Evolutionary conservation across 2,329 filamentous ascomycete species (phyloP), one percentile per base, ranked within the genome.

Genomic region (Paraphaeosphaeria sporulosa): DNA sequence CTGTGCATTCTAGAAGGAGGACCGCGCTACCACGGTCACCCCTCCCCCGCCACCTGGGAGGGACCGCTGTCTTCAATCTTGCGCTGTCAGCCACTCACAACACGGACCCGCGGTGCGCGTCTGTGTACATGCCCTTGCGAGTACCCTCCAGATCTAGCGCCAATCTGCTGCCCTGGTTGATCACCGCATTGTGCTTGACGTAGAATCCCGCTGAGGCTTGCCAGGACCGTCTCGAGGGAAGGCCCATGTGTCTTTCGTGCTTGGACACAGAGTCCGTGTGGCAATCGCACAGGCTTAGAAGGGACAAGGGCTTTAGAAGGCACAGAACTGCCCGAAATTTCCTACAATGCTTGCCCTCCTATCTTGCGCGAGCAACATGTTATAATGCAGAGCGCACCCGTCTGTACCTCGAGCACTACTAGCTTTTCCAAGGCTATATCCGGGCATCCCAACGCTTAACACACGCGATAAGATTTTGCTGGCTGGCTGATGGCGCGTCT

Each of bases 171-270:
- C 72, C 76, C 67, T 72, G 76, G 71, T 72, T 77, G 76, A 78
- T 76, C 78, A 80, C 76, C 72, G 76, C 77, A 80, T 79, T 77
- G 78, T 79, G 77, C 76, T 78, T 76, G 74, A 77, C 76, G 71
- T 76, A 76, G 76, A 78, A 77, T 76, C 67, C 30, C 69, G 73
- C 73, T 72, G 69, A 70, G 72, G 68, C 75, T 77, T 78, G 75
- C 76, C 74, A 72, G 71, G 65, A 71, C 75, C 75, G 78, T 79
- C 74, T 78, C 76, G 76, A 77, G 73, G 75, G 71, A 70, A 71
- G 68, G 71, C 69, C 71, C 73, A 76, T 73, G 69, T 70, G 27
- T 69, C 72, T 71, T 65, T 72, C 68, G 66, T 76, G 76, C 74
- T 76, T 78, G 74, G 72, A 76, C 70, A 71, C 69, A 74, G 71